Evolutionary conservation across 2,329 filamentous ascomycete genomes (phyloP).

Genomic region (Aureobasidium sp.): DNA sequence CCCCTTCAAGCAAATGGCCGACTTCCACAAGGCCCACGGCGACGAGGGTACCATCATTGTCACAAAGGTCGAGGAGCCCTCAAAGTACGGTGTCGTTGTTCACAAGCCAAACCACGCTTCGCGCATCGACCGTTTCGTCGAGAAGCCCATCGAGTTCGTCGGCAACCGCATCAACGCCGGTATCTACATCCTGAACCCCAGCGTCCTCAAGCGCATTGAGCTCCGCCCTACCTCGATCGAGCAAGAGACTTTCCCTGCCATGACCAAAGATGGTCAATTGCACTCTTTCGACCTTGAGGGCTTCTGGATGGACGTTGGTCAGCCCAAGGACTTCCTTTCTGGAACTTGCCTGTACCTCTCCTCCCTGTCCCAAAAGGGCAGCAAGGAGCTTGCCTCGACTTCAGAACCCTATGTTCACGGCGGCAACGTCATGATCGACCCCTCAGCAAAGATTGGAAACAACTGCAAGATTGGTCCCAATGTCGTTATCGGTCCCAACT

Average conservation of each 20-base stretch:
- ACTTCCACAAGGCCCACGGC: slow-evolving; percentile 88
- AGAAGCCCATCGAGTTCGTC: slow-evolving; percentile 98
- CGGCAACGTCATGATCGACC: slow-evolving; percentile 92
- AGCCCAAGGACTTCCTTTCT: slow-evolving; percentile 96
- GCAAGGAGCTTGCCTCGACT: slow-evolving; percentile 69
- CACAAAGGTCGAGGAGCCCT: slow-evolving; percentile 97
- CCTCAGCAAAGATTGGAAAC: slow-evolving; percentile 90
- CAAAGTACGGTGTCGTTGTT: slow-evolving; percentile 97
- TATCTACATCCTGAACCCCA: slow-evolving; percentile 96
- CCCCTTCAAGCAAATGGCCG: slow-evolving; percentile 81
- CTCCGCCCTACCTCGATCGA: slow-evolving; percentile 95
- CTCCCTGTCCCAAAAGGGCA: slow-evolving; percentile 81
- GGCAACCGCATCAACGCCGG: slow-evolving; percentile 98
- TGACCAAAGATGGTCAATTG: slow-evolving; percentile 79
- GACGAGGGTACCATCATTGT: slow-evolving; percentile 96
- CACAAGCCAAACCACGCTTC: slow-evolving; percentile 89
- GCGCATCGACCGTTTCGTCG: slow-evolving; percentile 95
- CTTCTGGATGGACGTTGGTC: slow-evolving; percentile 99
- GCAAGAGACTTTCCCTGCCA: slow-evolving; percentile 96
- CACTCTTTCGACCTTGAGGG: slow-evolving; percentile 96
- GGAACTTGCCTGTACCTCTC: slow-evolving; percentile 95
- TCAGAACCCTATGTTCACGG: slow-evolving; percentile 78
- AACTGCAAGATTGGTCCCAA: slow-evolving; percentile 98
- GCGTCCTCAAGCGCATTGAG: slow-evolving; percentile 83
- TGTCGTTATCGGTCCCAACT: slow-evolving; percentile 88